A percentile compares a stretch with the other conserved stretches of the same genome.
Evolutionary conservation across 768 basidiomycete genomes (phyloP).

Genomic region (Pleurotus platypus): DNA sequence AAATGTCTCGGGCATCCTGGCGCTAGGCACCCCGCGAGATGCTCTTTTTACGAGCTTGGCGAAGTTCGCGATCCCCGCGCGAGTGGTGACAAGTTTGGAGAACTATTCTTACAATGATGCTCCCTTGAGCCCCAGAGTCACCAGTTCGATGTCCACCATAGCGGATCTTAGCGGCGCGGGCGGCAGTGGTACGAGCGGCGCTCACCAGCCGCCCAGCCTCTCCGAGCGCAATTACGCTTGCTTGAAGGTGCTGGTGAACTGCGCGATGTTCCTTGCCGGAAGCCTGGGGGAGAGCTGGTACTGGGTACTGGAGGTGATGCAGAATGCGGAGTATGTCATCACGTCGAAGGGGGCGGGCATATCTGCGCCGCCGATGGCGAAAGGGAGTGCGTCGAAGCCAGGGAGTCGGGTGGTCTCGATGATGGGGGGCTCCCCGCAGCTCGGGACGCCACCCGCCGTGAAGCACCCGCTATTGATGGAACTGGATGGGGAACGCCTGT

Average conservation of each 20-base stretch:
- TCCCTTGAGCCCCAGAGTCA: conserved; percentile 48
- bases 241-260: conserved; percentile 75
- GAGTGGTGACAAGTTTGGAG: conserved; percentile 84
- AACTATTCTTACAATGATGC: conserved; percentile 33
- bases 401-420: background rate
- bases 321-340: conserved; percentile 93
- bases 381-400: background rate
- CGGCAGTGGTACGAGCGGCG: conserved; percentile 35
- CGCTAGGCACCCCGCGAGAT: conserved; percentile 81
- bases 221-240: conserved; percentile 91
- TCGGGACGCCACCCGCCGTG: conserved; percentile 11
- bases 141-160: conserved; percentile 54
- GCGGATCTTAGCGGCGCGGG: conserved; percentile 61
- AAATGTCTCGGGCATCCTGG: conserved; percentile 87
- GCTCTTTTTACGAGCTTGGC: conserved; percentile 88
- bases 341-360: conserved; percentile 46
- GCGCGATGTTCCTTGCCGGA: conserved; percentile 78
- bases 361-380: background rate
- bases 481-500: conserved; percentile 72
- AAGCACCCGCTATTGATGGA: conserved; percentile 66
- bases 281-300: conserved; percentile 93
- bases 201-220: conserved; percentile 60
- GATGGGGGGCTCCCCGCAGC: background rate
- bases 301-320: conserved; percentile 82
- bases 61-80: conserved; percentile 89